Percentiles rank a stretch among this genome's conserved stretches.
Evolutionary conservation across 805 yeast genomes (phyloP).

Genomic region (Geotrichum ghanense): DNA sequence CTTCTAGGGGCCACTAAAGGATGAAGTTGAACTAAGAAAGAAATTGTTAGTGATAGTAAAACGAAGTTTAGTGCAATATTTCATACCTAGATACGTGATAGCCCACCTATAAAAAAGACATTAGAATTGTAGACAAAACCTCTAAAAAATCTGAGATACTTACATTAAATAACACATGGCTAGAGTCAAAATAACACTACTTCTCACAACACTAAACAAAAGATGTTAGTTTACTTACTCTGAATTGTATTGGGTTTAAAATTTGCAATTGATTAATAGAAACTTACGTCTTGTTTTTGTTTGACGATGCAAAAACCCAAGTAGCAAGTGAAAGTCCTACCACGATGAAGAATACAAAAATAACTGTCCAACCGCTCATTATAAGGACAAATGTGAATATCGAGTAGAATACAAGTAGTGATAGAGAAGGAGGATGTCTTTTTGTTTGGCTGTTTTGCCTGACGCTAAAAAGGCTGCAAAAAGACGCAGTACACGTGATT

Average conservation of each 20-base stretch:
- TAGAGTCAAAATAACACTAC: slow-evolving; percentile 53
- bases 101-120: slow-evolving; percentile 45
- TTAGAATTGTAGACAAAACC: not conserved
- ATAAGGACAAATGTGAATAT: slow-evolving; percentile 10
- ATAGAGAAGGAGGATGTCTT: no score
- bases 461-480: slow-evolving; percentile 1
- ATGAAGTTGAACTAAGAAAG: slow-evolving; percentile 52
- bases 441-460: not conserved
- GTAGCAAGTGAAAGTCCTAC: slow-evolving; percentile 49
- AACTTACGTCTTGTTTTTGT: slow-evolving; percentile 51
- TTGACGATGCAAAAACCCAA: slow-evolving; percentile 81
- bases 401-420: not conserved
- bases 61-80: no score
- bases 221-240: no score
- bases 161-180: slow-evolving; percentile 69
- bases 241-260: no score
- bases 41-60: not conserved
- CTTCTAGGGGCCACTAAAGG: slow-evolving; percentile 88
- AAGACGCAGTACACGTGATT: no score
- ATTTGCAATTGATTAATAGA: not conserved
- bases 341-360: slow-evolving; percentile 49
- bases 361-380: slow-evolving; percentile 50
- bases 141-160: slow-evolving; percentile 2
- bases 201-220: slow-evolving; percentile 43
- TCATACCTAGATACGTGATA: slow-evolving; percentile 55